Conservation (phyloP, 2,329 filamentous ascomycete species). For the Hypoxylon sp. region DNA sequence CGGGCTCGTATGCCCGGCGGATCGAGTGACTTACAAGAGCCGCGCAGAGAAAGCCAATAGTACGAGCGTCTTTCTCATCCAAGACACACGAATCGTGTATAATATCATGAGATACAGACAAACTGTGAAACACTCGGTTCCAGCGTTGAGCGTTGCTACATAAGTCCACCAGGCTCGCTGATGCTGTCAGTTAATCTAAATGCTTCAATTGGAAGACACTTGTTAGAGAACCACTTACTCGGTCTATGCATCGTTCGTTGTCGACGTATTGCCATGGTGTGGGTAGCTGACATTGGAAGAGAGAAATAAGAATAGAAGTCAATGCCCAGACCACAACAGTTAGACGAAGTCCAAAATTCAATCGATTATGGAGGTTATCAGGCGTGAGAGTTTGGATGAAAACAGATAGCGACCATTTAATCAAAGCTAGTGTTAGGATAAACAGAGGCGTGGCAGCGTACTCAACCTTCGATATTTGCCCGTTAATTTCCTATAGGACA, state of each 20-base stretch:
- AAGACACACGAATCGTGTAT: neutral
- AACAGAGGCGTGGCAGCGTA: neutral
- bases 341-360: slow-evolving; percentile 1
- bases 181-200: neutral
- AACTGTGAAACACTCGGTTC: neutral
- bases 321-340: neutral
- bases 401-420: slow-evolving; percentile 1
- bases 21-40: slow-evolving; percentile 2
- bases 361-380: neutral
- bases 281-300: neutral
- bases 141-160: slow-evolving; percentile 1
- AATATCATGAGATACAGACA: neutral
- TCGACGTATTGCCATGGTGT: neutral
- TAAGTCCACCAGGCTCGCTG: slow-evolving; percentile 16
- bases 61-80: slow-evolving; percentile 1
- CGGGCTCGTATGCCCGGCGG: neutral
- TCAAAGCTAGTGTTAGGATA: neutral
- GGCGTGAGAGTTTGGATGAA: neutral
- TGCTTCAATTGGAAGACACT: neutral
- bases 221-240: neutral
- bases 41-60: neutral
- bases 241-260: slow-evolving; percentile 1
- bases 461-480: neutral
- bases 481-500: neutral
- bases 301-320: neutral